Evolutionary conservation across 2,329 filamentous ascomycete species (phyloP), one percentile per base, ranked within the genome.

Genomic region (Celoporthe dispersa): DNA sequence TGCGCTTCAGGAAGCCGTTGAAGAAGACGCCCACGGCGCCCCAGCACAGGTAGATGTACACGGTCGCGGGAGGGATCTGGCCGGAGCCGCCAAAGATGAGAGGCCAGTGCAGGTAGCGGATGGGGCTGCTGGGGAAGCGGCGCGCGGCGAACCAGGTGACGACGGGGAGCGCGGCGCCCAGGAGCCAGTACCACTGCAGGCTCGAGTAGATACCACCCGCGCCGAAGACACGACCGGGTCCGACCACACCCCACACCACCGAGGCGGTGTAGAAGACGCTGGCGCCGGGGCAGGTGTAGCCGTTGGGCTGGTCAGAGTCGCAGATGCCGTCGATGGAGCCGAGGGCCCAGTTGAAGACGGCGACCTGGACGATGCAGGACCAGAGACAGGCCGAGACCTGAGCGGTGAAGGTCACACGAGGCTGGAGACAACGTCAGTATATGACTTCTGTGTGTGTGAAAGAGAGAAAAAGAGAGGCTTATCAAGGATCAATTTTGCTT

Each of bases 1-100:
- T 79, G 72, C 82, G 79, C 64, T 80, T 80, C 71, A 87, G 84
- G 64, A 77, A 81, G 70, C 82, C 83, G 72, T 88, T 85, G 77
- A 87, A 87, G 55, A 86, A 69, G 44, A 81, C 79, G 0, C 86
- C 86, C 5, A 86, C 81, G 51, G 84, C 77, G 77, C 81, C 83
- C 78, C 78, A 80, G 70, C 74, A 76, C 22, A 84, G 80, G 70
- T 86, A 87, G 75, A 83, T 86, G 28, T 86, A 79, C 0, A 84
- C 83, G 0, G 84, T 86, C 1, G 85, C 85, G 0, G 76, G 78
- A 14, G 76, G 78, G 37, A 78, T 77, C 61, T 64, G 61, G 25
- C 70, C 73, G 44, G 72, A 70, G n/a, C 76, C 75, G 25, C 78
- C 79, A 71, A 79, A 75, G 55, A 80, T 79, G 37, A 79, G 67